Conservation (phyloP, 1,139 yeast species). For the Hyphopichia fennica region DNA sequence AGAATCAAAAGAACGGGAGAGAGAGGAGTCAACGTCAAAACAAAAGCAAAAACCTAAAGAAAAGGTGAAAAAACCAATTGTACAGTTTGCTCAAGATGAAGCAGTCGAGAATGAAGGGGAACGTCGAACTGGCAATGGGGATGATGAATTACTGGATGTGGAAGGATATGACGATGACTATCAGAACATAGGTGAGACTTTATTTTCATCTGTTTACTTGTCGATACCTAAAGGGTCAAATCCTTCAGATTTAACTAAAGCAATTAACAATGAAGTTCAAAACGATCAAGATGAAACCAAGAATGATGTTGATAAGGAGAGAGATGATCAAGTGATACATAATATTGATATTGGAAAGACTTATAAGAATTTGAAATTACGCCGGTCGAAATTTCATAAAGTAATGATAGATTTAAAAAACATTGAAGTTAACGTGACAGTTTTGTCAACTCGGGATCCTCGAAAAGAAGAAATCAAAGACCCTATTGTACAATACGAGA, state of each 20-base stretch:
- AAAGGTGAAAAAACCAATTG: slow-evolving; percentile 4
- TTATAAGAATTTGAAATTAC: slow-evolving; percentile 51
- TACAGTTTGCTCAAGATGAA: slow-evolving; percentile 5
- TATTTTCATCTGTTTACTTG: slow-evolving; percentile 74
- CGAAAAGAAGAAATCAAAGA: slow-evolving; percentile 23
- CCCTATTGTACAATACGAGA: slow-evolving; percentile 35
- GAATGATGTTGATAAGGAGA: slow-evolving; percentile 7
- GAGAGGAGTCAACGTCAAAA: not conserved
- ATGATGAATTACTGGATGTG: slow-evolving; percentile 9
- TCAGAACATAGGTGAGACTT: slow-evolving; percentile 55
- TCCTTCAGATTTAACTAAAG: slow-evolving; percentile 47
- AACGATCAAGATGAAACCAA: slow-evolving; percentile 15
- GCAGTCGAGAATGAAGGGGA: slow-evolving; percentile 2
- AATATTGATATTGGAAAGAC: slow-evolving; percentile 23
- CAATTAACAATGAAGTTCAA: slow-evolving; percentile 51
- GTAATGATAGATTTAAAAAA: slow-evolving; percentile 56
- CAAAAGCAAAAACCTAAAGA: not conserved
- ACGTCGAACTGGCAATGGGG: slow-evolving; percentile 3
- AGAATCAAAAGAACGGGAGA: slow-evolving; percentile 1
- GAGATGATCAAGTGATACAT: slow-evolving; percentile 11
- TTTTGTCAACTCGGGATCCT: slow-evolving; percentile 52
- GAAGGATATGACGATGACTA: slow-evolving; percentile 20
- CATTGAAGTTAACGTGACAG: slow-evolving; percentile 46
- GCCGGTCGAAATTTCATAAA: slow-evolving; percentile 67
- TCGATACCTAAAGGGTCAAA: slow-evolving; percentile 55